Base-by-base conservation (phyloP, 495 filamentous ascomycete species). In the Podospora pseudopauciseta region DNA sequence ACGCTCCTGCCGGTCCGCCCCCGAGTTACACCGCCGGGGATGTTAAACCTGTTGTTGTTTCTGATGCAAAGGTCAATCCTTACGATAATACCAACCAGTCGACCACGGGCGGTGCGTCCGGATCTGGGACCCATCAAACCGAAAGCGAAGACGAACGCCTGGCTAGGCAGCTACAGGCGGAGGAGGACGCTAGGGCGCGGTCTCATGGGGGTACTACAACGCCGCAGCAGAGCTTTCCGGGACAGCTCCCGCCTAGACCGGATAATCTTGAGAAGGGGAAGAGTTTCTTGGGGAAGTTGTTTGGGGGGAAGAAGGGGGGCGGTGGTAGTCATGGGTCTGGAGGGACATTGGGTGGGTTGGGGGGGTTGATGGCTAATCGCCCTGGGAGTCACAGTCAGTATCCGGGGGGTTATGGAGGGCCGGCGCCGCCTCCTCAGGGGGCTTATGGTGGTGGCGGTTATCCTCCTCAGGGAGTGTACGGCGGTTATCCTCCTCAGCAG, bases 131-230 rank as follows among this genome's bases (percentile, higher is more conserved):
- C 72, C 67, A 49, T 67, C 57, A 60, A 30, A 63, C 3, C 57
- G 64, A 88, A 64, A 49, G 39, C 39, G 88, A 88, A 34, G 93
- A 96, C 76, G 92, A 90, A 49, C 81, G 83, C 2, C 82, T 93
- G 2, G 93, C 93, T 9, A 86, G 89, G 20, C 86, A 89, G 69
- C 82, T 96, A 16, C 93, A 97, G 72, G 92, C 88, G 28, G 90
- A 96, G 73, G 92, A 96, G 79, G 84, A 96, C 69, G 89, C 86
- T 0, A 86, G 87, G 16, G 86, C 81, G 6, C 76, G 79, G 34
- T 86, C 81, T 7, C 75, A 79, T 39, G 70, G 69, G 44, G 67
- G 60, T 23, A 23, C 23, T 23, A 23, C 23, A 70, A 57, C 18
- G 15, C 67, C 73, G 4, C 64, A 58, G 65, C 64, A 66, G 15